phyloP scores from a whole-genome alignment of 352 stramenopile genomes.

The Pythium oligandrum region DNA sequence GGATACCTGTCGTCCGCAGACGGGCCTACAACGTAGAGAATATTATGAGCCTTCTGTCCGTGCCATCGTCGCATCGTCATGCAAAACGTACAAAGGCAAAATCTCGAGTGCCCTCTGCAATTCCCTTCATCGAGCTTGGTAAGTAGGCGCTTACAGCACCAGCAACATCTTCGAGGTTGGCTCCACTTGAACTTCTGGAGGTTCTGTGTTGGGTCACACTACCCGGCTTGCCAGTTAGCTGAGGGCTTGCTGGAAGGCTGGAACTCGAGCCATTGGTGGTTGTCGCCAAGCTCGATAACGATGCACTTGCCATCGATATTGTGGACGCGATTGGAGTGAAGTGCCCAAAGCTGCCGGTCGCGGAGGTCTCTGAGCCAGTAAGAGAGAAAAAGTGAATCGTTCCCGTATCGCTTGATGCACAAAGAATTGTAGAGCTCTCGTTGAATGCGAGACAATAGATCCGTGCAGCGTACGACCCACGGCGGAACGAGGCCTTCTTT shows the following conservation, averaged over 20 bases:
- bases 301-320: conserved; percentile 52
- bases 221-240: conserved; percentile 6
- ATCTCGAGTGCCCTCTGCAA: conserved; percentile 82
- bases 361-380: conserved; percentile 60
- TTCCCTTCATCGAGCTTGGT: conserved; percentile 68
- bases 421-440: conserved; percentile 90
- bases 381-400: conserved; percentile 96
- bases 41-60: not conserved
- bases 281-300: conserved; percentile 10
- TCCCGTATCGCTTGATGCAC: conserved; percentile 94
- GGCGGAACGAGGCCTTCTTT: conserved; percentile 90
- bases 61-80: not conserved
- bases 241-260: conserved; percentile 4
- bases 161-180: conserved; percentile 64
- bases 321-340: conserved; percentile 73
- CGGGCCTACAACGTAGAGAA: conserved; percentile 41
- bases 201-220: conserved; percentile 1
- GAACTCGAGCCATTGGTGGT: conserved; percentile 1
- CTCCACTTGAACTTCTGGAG: conserved; percentile 29
- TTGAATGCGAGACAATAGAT: conserved; percentile 98
- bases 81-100: conserved; percentile 72
- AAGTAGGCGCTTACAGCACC: conserved; percentile 70
- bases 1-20: conserved; percentile 57
- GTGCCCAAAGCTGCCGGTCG: conserved; percentile 74
- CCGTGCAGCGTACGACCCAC: conserved; percentile 93